Base-by-base conservation (phyloP, 139 green algal species). In the Edaphochlamys debaryana region DNA sequence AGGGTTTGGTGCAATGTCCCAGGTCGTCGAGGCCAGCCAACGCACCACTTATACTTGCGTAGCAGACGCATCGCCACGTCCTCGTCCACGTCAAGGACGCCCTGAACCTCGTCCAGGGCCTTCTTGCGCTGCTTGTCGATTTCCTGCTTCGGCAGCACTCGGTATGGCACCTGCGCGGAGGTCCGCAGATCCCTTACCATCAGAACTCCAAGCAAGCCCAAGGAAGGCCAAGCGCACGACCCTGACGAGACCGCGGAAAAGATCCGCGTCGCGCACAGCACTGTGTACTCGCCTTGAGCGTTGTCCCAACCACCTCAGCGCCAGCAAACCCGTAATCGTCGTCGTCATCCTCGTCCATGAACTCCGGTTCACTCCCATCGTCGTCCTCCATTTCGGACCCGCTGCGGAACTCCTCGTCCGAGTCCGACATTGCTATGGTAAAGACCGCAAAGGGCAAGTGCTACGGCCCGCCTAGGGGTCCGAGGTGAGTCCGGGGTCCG, bases 41-140 rank as follows among this genome's bases (percentile, higher is more conserved):
- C n/a, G n/a, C 69, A 96, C 94, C 95, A 98, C 41, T 94, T 96
- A 87, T 89, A 97, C 67, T 89, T 87, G 20, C 93, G 91, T 40
- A 98, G 89, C 29, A 96, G 78, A 15, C 94, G 87, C 37, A 86
- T 86, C 30, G 93, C 94, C 34, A 94, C 91, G 22, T 93, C 90
- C 7, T 92, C 79, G 7, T 76, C 60, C 34, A 97, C 89, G 56
- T 84, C 91, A 48, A 96, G 84, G 58, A 98, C 76, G 45, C 78
- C 84, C 22, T 86, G 87, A 4, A 92, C 80, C n/a, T 87, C 76
- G 8, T 68, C 41, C 17, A 95, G 78, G 0, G 84, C 84, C 40
- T 92, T 76, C 54, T 88, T 40, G 56, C 90, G 84, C 25, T 87
- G 70, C 71, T 79, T 72, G 4, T 64, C 41, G 3, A 95, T 67